Percentiles rank a stretch among this genome's conserved stretches.
Conservation (phyloP, 441 rosid genomes). For the Dalechampia spathulata region DNA sequence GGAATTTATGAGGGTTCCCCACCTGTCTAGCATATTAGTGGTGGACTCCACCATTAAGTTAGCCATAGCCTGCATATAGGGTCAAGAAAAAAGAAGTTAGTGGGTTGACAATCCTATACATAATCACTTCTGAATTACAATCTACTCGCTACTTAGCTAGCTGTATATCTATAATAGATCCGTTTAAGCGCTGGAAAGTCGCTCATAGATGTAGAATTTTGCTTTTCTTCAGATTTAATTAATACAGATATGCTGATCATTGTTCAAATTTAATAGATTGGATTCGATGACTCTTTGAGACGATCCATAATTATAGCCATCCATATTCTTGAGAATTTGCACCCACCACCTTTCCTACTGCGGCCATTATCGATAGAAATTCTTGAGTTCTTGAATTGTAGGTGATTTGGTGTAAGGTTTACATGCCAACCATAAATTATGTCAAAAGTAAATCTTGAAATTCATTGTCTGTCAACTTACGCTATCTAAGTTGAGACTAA, state of each 20-base stretch:
- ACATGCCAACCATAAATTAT: too few species aligned
- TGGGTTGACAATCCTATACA: background rate
- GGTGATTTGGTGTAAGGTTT: too few species aligned
- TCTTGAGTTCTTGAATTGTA: too few species aligned
- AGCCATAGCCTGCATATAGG: conserved; percentile 30
- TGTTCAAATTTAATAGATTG: background rate
- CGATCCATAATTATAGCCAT: too few species aligned
- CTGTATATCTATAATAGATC: background rate
- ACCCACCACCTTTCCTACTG: too few species aligned
- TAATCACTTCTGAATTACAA: background rate
- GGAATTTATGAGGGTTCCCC: conserved; percentile 26
- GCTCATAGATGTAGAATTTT: background rate
- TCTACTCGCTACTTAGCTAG: background rate
- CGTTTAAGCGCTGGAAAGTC: background rate
- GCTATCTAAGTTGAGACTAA: background rate
- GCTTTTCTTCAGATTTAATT: background rate
- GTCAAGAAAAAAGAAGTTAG: conserved; percentile 2
- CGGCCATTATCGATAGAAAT: too few species aligned
- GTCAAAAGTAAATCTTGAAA: background rate
- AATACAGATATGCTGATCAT: background rate
- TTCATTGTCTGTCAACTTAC: background rate
- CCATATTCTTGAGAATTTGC: too few species aligned
- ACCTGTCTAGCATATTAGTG: conserved; percentile 52
- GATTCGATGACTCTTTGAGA: background rate
- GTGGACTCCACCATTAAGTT: conserved; percentile 60